These are phyloP conservation scores for Colletotrichum spinosum DNA, from an alignment of 2,329 filamentous ascomycete species.

Conservation along the genomic window DNA sequence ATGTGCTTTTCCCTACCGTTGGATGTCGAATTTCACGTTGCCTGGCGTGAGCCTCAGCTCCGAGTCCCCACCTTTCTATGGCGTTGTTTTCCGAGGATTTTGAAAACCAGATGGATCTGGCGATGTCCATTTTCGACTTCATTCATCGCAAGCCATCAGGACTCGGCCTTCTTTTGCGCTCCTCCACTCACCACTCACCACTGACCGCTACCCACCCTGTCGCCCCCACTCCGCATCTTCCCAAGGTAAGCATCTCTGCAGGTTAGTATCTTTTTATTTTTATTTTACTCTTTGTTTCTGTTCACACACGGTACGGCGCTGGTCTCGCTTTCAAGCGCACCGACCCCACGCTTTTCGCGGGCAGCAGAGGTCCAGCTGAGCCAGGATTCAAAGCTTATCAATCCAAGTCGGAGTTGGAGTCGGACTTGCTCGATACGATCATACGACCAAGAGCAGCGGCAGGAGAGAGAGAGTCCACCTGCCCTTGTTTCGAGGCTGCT, in stretches of 20 bases:
- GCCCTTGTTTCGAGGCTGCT: slow-evolving; percentile 1
- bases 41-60: slow-evolving; percentile 25
- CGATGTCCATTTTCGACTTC: slow-evolving; percentile 16
- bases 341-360: slow-evolving; percentile 25
- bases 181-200: slow-evolving; percentile 16
- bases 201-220: slow-evolving; percentile 14
- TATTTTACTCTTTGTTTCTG: slow-evolving; percentile 2
- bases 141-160: slow-evolving; percentile 13
- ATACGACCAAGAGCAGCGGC: no score
- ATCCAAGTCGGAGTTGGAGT: not conserved
- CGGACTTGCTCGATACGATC: not conserved
- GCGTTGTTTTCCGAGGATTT: not conserved
- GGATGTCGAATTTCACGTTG: no score
- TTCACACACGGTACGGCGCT: not conserved
- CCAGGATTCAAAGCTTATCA: not conserved
- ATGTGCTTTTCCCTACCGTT: not conserved
- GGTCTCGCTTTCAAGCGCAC: slow-evolving; percentile 28
- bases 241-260: no score
- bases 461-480: not conserved
- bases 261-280: not conserved
- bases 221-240: slow-evolving; percentile 2
- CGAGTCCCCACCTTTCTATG: slow-evolving; percentile 18
- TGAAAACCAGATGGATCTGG: slow-evolving; percentile 24
- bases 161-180: slow-evolving; percentile 2
- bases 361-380: slow-evolving; percentile 11